Evolutionary conservation across 106 monocot species (phyloP).

Genomic region (Phalaenopsis equestris): DNA sequence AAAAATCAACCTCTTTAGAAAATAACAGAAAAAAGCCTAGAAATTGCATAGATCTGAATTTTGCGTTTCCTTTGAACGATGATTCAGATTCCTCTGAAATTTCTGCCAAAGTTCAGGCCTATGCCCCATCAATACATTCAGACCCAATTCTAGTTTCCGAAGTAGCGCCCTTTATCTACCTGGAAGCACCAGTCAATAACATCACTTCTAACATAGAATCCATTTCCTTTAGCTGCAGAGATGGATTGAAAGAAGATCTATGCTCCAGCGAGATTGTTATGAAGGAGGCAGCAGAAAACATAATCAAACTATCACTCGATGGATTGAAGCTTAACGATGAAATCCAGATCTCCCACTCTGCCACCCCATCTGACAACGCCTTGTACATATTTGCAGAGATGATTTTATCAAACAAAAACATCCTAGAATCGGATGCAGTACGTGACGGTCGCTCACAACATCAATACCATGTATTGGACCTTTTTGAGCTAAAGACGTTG

Average conservation of each 20-base stretch:
- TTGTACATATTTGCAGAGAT: constrained; percentile 58
- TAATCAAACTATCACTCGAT: constrained; percentile 33
- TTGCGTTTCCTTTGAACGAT: constrained; percentile 8
- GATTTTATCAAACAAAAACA: constrained; percentile 17
- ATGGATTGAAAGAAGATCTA: constrained; percentile 6
- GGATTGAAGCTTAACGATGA: neutral
- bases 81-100: constrained; percentile 7
- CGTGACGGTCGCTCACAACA: neutral
- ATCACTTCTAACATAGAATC: neutral
- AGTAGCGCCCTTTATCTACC: constrained; percentile 22
- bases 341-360: neutral
- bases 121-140: neutral
- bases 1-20: neutral
- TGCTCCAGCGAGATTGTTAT: constrained; percentile 6
- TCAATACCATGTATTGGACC: constrained; percentile 38
- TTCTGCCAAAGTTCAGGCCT: constrained; percentile 10
- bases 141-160: constrained; percentile 4
- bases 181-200: constrained; percentile 20
- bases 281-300: constrained; percentile 43
- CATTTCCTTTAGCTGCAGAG: no score
- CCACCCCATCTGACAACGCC: neutral
- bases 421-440: neutral
- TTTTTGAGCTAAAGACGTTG: constrained; percentile 61
- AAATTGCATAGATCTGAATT: constrained; percentile 50
- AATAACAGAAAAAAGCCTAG: neutral